These are phyloP conservation scores for Blepharisma japonicum DNA, from an alignment of 73 alveolate genomes.

Conservation along the genomic window DNA sequence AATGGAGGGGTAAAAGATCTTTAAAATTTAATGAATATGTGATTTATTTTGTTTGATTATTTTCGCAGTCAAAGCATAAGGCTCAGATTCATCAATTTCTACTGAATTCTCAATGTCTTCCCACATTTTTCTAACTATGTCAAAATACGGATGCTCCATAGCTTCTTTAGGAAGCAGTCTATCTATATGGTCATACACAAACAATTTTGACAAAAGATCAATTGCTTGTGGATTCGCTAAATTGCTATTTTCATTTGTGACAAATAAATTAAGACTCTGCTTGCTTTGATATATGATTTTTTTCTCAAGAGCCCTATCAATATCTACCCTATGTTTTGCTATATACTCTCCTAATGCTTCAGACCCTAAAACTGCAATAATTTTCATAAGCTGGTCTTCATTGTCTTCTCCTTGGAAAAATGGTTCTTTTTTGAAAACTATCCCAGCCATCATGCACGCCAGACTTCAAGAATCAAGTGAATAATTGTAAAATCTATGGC, in stretches of 20 bases:
- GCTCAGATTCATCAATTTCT: too few relatives aligned
- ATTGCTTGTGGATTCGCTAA: background rate
- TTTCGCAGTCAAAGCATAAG: too few relatives aligned
- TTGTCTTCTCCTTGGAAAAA: slow-evolving; percentile 97
- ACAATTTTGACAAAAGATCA: background rate
- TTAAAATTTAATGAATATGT: too few relatives aligned
- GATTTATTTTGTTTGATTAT: too few relatives aligned
- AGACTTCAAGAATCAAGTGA: slow-evolving; percentile 89
- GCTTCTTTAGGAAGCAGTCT: slow-evolving; percentile 95
- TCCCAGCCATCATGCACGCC: slow-evolving; percentile 90
- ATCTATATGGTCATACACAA: slow-evolving; percentile 35
- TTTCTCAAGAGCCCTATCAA: slow-evolving; percentile 57
- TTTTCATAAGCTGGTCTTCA: slow-evolving; percentile 90
- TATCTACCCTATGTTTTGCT: slow-evolving; percentile 40
- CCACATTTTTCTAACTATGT: slow-evolving; percentile 57
- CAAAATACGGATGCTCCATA: slow-evolving; percentile 91
- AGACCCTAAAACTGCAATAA: slow-evolving; percentile 94
- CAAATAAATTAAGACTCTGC: background rate
- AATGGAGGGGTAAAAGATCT: too few relatives aligned
- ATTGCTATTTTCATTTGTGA: slow-evolving; percentile 21
- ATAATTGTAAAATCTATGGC: slow-evolving; percentile 70
- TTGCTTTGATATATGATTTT: slow-evolving; percentile 39
- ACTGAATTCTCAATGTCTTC: background rate
- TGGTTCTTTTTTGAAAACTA: slow-evolving; percentile 95
- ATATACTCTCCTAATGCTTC: slow-evolving; percentile 57